A percentile compares a stretch with the other conserved stretches of the same genome.
These are phyloP conservation scores for Antitrichia curtipendula DNA, from an alignment of 225 moss, liverwort and hornwort genomes.

Conservation along the genomic window DNA sequence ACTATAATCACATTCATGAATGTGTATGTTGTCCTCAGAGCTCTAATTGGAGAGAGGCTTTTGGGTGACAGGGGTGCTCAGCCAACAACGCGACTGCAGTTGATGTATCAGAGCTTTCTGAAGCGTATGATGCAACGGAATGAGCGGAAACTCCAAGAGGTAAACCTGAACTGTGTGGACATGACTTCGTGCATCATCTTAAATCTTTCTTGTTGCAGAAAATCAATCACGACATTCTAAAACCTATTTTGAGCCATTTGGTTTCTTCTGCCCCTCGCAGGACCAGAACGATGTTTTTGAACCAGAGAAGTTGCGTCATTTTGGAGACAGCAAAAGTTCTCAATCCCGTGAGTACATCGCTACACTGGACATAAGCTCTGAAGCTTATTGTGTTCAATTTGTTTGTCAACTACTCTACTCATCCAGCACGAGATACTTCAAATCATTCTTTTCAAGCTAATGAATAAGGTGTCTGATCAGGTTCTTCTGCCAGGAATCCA, in stretches of 20 bases:
- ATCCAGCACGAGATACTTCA: neutral
- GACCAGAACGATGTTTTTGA: conserved; percentile 19
- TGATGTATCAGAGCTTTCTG: conserved; percentile 75
- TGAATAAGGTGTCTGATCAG: neutral
- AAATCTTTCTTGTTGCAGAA: neutral
- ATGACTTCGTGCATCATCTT: neutral
- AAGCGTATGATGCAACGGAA: conserved; percentile 67
- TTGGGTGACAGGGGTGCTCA: conserved; percentile 43
- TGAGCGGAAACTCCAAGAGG: conserved; percentile 56
- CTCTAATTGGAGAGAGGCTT: neutral
- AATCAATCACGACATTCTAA: neutral
- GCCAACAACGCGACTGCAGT: conserved; percentile 60
- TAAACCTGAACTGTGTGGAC: neutral
- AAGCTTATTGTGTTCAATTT: neutral
- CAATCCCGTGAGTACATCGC: conserved; percentile 4
- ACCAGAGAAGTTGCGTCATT: conserved; percentile 24
- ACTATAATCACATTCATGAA: neutral
- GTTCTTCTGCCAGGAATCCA: conserved; percentile 1
- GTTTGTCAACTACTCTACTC: neutral
- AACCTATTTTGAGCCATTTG: neutral
- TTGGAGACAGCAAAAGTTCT: conserved; percentile 25
- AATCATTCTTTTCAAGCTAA: neutral
- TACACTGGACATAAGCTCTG: neutral
- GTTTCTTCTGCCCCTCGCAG: neutral
- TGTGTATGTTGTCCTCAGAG: neutral